Base-by-base conservation (phyloP, 2,329 filamentous ascomycete species). In the Claviceps sp. region DNA sequence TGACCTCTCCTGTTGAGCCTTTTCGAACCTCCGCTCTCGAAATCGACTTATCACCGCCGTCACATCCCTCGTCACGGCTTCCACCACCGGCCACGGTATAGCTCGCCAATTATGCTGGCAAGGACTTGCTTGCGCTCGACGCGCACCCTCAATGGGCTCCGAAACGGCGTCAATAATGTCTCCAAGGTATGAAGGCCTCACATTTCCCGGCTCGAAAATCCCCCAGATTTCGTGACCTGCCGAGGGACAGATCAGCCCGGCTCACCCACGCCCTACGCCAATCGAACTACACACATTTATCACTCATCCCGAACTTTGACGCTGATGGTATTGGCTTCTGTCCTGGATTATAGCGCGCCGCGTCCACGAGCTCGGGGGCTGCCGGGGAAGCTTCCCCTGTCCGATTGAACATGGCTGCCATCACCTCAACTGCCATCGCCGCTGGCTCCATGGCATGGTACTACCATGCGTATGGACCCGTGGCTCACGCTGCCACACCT, bases 371-470 rank as follows among this genome's bases (percentile, higher is more conserved):
- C 72, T 85, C 85, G 71, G 77, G 81, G 69, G 80, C 85, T 69
- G 77, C 80, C 69, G 76, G 82, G 69, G 81, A 84, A 67, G 68
- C 71, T 57, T 85, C 87, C 64, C 78, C 86, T 63, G 84, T 87
- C 72, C 84, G 84, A 72, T 78, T 93, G 71, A 96, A 91, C 73
- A 77, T 90, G 64, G 86, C 90, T 68, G 89, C 88, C 66, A 81
- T 82, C 65, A 87, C 87, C 67, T 90, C 93, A 62, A 95, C 89
- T 62, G 82, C 85, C 63, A 79, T 89, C 66, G 89, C 91, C 63
- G 76, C 88, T 71, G 90, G 89, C 64, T 91, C 91, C 61, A 83
- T 91, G 65, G 90, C 88, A 63, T 97, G 90, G 89, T 97, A 96
- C 77, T 95, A 91, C 72, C 89, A 95, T 73, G 84, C 95, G 63